Evolutionary conservation across 306 rosid species (phyloP).

Genomic region (Rosa multiflora): DNA sequence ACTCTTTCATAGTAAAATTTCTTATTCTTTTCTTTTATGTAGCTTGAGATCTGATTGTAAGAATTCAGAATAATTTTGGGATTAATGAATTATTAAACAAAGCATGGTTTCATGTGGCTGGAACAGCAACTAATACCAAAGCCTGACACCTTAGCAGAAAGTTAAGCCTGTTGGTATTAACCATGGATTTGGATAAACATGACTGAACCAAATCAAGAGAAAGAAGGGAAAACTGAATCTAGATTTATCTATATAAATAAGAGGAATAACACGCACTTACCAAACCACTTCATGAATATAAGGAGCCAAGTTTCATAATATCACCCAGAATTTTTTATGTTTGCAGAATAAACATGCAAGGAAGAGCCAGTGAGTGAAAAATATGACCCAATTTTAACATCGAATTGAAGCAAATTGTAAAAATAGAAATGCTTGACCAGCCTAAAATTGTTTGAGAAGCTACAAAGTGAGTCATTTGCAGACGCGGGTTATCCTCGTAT

Average conservation of each 20-base stretch:
- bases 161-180: not conserved
- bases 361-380: not conserved
- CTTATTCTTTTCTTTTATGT: conserved; percentile 7
- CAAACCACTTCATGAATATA: not conserved
- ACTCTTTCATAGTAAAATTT: conserved; percentile 15
- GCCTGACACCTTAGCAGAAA: not conserved
- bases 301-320: not conserved
- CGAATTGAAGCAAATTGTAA: no score
- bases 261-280: not conserved
- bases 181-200: not conserved
- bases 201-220: not conserved
- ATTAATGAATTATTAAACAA: conserved; percentile 3
- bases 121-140: not conserved
- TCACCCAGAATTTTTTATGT: not conserved
- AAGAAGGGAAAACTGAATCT: not conserved
- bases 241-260: not conserved
- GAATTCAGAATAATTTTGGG: not conserved
- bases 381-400: not conserved
- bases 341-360: not conserved
- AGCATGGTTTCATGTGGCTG: conserved; percentile 4
- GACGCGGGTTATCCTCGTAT: not conserved
- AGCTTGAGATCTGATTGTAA: conserved; percentile 14
- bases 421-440: not conserved
- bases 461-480: not conserved
- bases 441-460: not conserved